Base-by-base conservation (phyloP, 176 grass and related monocot species). In the Rhynchospora breviuscula region DNA sequence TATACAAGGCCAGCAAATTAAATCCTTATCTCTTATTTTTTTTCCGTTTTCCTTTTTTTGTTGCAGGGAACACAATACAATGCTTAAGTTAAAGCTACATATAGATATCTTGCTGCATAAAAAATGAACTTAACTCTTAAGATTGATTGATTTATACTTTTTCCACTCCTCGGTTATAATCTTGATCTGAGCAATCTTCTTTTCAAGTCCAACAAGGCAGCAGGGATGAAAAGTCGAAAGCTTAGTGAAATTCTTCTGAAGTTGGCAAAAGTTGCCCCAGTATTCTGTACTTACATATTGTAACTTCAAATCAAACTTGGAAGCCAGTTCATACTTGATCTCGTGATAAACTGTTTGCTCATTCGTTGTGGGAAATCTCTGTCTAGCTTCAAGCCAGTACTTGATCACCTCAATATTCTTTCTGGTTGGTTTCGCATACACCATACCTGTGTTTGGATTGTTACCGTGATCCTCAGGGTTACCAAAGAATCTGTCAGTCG, bases 161-260 rank as follows among this genome's bases (percentile, higher is more conserved):
- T 63, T 92, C 94, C 94, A 97, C 3, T 94, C 88, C 0, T 53
- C 23, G 0, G 92, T 84, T 47, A 97, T 53, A 4, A 4, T 65
- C 17, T 59, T 68, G 4, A 97, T 84, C 33, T 97, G 92, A 1
- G 15, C 63, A 62, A 94, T 87, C 85, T 97, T 97, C 8, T 71
- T 65, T 0, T 6, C 18, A 0, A 97, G 81, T 1, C 95, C 90
- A 0, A 92, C 77, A 17, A 92, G 94, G 29, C 94, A 97, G 10
- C 92, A 94, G 1, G 94, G 92, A 7, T 97, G 94, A 89, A 97
- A 94, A 0, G 90, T 97, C 57, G 87, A 92, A 10, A 94, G 85
- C 90, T 87, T 94, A 26, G 15, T 5, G 0, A 97, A 52, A 13
- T 94, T 89, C 66, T 76, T 91, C 0, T 87, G 87, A 3, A 86